Conservation (phyloP, 495 filamentous ascomycete species). For the Podospora pseudopauciseta region DNA sequence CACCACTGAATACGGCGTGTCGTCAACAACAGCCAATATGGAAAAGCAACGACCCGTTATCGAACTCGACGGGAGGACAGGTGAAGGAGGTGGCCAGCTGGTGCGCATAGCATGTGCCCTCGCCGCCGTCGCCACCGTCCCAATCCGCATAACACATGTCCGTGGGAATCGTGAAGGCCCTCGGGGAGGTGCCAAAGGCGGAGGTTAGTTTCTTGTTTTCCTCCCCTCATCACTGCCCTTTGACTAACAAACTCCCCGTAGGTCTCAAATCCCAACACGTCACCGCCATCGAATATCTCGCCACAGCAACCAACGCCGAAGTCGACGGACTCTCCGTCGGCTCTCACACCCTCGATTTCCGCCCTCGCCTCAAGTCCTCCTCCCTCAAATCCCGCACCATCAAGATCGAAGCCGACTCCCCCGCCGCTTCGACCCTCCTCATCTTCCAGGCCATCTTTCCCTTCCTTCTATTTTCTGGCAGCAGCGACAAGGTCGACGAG, state of each 20-base stretch:
- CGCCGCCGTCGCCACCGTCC: constrained; percentile 60
- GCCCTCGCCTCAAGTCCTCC: constrained; percentile 41
- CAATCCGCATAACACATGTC: constrained; percentile 65
- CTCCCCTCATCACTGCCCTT: not conserved
- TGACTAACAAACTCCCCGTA: constrained; percentile 14
- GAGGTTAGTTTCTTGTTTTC: constrained; percentile 5
- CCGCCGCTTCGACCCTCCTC: constrained; percentile 57
- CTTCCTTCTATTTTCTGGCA: constrained; percentile 61
- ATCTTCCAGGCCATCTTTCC: constrained; percentile 81
- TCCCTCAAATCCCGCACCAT: constrained; percentile 38
- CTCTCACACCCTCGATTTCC: constrained; percentile 52
- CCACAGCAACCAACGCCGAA: constrained; percentile 56
- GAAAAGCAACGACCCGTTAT: constrained; percentile 26
- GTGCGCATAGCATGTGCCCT: constrained; percentile 68
- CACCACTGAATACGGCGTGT: not conserved
- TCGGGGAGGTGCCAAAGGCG: constrained; percentile 39
- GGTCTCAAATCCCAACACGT: constrained; percentile 78
- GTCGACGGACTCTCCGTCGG: constrained; percentile 55
- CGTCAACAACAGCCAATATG: not conserved
- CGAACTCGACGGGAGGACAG: constrained; percentile 62
- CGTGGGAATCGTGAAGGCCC: constrained; percentile 59
- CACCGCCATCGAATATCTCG: constrained; percentile 63
- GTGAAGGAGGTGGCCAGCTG: constrained; percentile 84
- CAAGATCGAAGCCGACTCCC: constrained; percentile 41
- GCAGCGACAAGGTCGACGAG: constrained; percentile 30